These are phyloP conservation scores for Conringia planisiliqua DNA, from an alignment of 345 rosid species.

Conservation along the genomic window DNA sequence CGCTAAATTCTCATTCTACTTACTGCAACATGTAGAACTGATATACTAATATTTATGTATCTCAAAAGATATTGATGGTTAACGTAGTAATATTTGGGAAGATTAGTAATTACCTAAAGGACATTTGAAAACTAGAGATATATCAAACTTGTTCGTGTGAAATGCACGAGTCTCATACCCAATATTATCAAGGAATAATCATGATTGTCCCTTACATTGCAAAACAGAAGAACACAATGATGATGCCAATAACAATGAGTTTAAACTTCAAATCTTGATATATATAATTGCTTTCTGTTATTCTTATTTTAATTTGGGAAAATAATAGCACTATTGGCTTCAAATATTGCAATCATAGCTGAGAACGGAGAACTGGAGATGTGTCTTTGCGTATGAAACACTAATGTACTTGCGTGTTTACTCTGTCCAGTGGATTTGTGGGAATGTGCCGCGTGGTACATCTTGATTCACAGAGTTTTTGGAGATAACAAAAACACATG, in stretches of 20 bases:
- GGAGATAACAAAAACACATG: slow-evolving; percentile 9
- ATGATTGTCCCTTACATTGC: background rate
- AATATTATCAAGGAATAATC: background rate
- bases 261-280: background rate
- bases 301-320: background rate
- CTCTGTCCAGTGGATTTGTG: background rate
- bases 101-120: background rate
- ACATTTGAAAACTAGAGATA: too few relatives aligned
- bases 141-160: background rate
- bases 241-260: slow-evolving; percentile 7
- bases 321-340: slow-evolving; percentile 9
- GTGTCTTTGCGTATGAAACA: slow-evolving; percentile 34
- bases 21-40: background rate
- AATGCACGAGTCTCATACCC: background rate
- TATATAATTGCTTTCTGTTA: background rate
- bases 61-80: background rate
- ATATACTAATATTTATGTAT: background rate
- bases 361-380: slow-evolving; percentile 12
- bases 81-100: too few relatives aligned
- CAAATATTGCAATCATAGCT: slow-evolving; percentile 24
- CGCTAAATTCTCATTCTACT: background rate
- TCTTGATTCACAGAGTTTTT: slow-evolving; percentile 3
- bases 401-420: slow-evolving; percentile 30
- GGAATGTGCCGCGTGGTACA: background rate
- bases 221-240: background rate